Conservation (phyloP, 306 rosid species). For the Rubus idaeus region DNA sequence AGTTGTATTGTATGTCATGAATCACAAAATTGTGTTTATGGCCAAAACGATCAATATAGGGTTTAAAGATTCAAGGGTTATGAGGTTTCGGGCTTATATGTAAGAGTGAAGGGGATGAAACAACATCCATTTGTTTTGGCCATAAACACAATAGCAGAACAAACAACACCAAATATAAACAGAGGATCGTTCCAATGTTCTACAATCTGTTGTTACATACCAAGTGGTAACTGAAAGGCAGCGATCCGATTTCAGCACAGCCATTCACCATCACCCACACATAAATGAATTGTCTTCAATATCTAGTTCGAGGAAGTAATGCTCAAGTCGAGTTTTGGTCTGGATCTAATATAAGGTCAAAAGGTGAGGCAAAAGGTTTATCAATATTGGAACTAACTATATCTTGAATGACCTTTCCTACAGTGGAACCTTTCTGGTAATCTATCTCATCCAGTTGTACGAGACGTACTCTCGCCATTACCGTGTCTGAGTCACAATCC, state of each 20-base stretch:
- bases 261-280: not conserved
- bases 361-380: slow-evolving; percentile 11
- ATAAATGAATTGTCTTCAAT: not conserved
- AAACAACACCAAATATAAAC: not conserved
- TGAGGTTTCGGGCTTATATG: not conserved
- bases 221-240: not conserved
- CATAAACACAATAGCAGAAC: not conserved
- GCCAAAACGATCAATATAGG: not conserved
- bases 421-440: slow-evolving; percentile 37
- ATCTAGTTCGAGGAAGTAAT: slow-evolving; percentile 11
- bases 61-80: not conserved
- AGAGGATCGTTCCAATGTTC: not conserved
- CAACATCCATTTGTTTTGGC: not conserved
- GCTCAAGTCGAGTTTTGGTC: slow-evolving; percentile 10
- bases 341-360: slow-evolving; percentile 8
- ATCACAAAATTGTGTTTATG: not conserved
- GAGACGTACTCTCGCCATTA: slow-evolving; percentile 3
- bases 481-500: slow-evolving; percentile 30
- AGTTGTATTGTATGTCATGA: not conserved
- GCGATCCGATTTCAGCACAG: not conserved
- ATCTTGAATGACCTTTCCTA: slow-evolving; percentile 36
- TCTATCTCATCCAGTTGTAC: slow-evolving; percentile 23
- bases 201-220: slow-evolving; percentile 7
- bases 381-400: not conserved
- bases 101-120: not conserved